These are phyloP conservation scores for Vitrella brassicaformis DNA, from an alignment of 73 alveolate genomes.

Conservation along the genomic window DNA sequence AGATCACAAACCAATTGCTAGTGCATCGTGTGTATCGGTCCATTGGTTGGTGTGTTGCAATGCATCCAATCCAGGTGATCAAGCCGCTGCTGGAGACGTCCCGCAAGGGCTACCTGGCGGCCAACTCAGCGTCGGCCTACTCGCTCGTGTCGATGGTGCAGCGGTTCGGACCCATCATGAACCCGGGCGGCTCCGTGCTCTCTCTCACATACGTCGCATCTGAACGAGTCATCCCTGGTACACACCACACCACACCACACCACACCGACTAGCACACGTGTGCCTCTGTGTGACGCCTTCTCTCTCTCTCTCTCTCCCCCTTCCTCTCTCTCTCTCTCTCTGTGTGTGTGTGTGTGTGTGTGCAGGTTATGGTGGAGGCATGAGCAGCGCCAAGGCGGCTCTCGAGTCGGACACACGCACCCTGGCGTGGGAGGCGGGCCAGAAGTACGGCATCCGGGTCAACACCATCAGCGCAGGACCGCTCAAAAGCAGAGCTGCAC, in stretches of 20 bases:
- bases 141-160: slow-evolving; percentile 38
- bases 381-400: slow-evolving; percentile 36
- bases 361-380: slow-evolving; percentile 37
- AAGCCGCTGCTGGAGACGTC: slow-evolving; percentile 32
- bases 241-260: too few species aligned
- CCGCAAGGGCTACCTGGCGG: slow-evolving; percentile 40
- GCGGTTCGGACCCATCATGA: slow-evolving; percentile 37
- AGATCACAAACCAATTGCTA: too few species aligned
- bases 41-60: not conserved
- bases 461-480: slow-evolving; percentile 39
- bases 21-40: not conserved
- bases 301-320: not conserved
- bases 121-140: slow-evolving; percentile 31
- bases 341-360: not conserved
- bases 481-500: slow-evolving; percentile 23
- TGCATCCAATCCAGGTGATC: slow-evolving; percentile 1
- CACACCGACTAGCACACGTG: too few species aligned
- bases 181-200: slow-evolving; percentile 20
- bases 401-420: slow-evolving; percentile 30
- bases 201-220: slow-evolving; percentile 32
- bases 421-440: slow-evolving; percentile 17
- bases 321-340: not conserved
- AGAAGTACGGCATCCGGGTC: slow-evolving; percentile 24
- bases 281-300: not conserved
- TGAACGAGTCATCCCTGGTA: not conserved